Conservation (phyloP, 2,329 filamentous ascomycete genomes). For the Sporothrix variecibatus region DNA sequence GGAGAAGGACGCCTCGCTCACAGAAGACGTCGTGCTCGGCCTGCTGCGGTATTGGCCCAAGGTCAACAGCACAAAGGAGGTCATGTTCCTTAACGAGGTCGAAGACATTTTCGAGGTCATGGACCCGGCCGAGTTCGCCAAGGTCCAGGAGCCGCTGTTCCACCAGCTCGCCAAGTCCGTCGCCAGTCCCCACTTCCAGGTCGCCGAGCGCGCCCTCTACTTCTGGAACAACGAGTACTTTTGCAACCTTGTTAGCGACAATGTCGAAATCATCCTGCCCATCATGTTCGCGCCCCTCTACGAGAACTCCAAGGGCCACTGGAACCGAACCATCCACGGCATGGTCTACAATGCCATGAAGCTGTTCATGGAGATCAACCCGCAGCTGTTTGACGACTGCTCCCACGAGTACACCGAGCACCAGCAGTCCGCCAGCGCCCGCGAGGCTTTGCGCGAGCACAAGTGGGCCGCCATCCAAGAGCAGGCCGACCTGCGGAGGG, state of each 20-base stretch:
- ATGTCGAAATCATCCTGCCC: conserved; percentile 95
- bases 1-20: conserved; percentile 94
- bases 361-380: conserved; percentile 99
- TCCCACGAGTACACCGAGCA: conserved; percentile 97
- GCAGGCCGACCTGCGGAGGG: conserved; percentile 71
- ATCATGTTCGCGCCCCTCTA: conserved; percentile 99
- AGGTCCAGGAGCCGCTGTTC: conserved; percentile 97
- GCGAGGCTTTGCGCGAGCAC: conserved; percentile 77
- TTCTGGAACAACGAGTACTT: conserved; percentile 99
- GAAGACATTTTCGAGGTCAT: conserved; percentile 99
- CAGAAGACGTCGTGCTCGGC: conserved; percentile 95
- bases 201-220: conserved; percentile 93
- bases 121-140: conserved; percentile 97
- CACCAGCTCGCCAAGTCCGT: conserved; percentile 97
- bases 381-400: conserved; percentile 96
- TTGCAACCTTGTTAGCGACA: conserved; percentile 98
- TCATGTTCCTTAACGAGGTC: conserved; percentile 99
- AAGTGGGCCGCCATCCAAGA: conserved; percentile 88
- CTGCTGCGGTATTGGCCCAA: conserved; percentile 98
- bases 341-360: conserved; percentile 99
- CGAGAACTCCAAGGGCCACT: conserved; percentile 98
- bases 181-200: conserved; percentile 97
- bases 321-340: conserved; percentile 98
- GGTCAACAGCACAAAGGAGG: conserved; percentile 98
- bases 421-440: conserved; percentile 85